phyloP scores from a whole-genome alignment of 169 alveolate genomes.

The Plasmodium falciparum region DNA sequence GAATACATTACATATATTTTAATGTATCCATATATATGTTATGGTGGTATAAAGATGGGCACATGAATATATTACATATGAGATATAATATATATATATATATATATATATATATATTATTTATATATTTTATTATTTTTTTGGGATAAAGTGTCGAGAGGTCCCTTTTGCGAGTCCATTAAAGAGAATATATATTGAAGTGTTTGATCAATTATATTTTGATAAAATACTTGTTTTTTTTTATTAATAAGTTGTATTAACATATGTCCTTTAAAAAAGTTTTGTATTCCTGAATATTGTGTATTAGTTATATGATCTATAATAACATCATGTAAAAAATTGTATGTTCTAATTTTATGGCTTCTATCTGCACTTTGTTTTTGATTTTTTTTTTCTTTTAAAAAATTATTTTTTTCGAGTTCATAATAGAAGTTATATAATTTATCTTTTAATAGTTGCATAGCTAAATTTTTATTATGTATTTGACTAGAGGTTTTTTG shows the following conservation, averaged over 20 bases:
- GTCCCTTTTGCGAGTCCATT: neutral
- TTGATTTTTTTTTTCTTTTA: conserved; percentile 72
- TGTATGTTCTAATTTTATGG: conserved; percentile 93
- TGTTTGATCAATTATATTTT: conserved; percentile 22
- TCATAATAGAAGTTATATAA: conserved; percentile 50
- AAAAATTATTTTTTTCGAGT: conserved; percentile 4
- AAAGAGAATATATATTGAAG: conserved; percentile 7
- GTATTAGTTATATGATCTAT: conserved; percentile 89
- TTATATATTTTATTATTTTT: too few species aligned
- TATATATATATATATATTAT: too few species aligned
- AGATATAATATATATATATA: too few species aligned
- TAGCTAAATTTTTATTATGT: conserved; percentile 78
- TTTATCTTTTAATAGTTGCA: conserved; percentile 54
- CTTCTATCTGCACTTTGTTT: conserved; percentile 90
- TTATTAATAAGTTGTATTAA: conserved; percentile 20
- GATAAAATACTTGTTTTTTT: conserved; percentile 13
- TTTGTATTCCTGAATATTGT: conserved; percentile 29
- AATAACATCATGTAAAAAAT: conserved; percentile 90
- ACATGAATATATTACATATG: too few species aligned
- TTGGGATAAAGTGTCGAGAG: too few species aligned
- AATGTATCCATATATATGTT: too few species aligned
- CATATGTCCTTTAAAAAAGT: conserved; percentile 30
- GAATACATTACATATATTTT: too few species aligned
- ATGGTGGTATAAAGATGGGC: too few species aligned
- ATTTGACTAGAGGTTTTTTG: conserved; percentile 79